Percentiles rank a stretch among this genome's conserved stretches.
These are phyloP conservation scores for Chaetomiaceae sp. DNA, from an alignment of 2,329 filamentous ascomycete genomes.

Conservation along the genomic window DNA sequence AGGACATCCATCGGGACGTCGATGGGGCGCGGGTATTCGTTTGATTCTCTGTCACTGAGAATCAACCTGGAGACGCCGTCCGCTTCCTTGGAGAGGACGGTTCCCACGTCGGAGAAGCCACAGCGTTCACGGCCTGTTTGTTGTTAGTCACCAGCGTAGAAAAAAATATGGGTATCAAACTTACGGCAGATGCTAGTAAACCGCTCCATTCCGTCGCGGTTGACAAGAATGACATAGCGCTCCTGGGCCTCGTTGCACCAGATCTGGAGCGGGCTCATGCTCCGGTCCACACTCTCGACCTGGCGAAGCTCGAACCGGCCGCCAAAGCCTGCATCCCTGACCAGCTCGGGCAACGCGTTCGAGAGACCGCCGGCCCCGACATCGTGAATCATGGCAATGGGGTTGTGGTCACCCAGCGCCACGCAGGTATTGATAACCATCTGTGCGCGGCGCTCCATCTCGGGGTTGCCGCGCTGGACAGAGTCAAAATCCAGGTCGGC, in stretches of 20 bases:
- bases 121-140: constrained; percentile 73
- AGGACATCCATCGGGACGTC: constrained; percentile 84
- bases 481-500: constrained; percentile 95
- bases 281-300: constrained; percentile 81
- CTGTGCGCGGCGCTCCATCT: constrained; percentile 91
- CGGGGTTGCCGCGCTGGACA: constrained; percentile 93
- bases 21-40: constrained; percentile 71
- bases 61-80: constrained; percentile 67
- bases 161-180: constrained; percentile 23
- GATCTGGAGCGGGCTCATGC: constrained; percentile 94
- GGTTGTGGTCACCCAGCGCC: constrained; percentile 76
- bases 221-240: constrained; percentile 87
- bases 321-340: constrained; percentile 86
- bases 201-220: constrained; percentile 72
- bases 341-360: constrained; percentile 78
- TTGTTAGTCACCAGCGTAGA: constrained; percentile 16
- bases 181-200: constrained; percentile 62
- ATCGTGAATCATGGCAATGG: constrained; percentile 96
- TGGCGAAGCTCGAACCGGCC: constrained; percentile 93
- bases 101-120: constrained; percentile 86
- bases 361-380: constrained; percentile 83
- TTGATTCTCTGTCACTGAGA: constrained; percentile 75
- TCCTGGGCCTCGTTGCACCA: constrained; percentile 99
- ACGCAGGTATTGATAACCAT: constrained; percentile 97
- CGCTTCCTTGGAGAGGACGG: constrained; percentile 59